phyloP scores from a whole-genome alignment of 352 stramenopile species.

The Globisporangium canariense region DNA sequence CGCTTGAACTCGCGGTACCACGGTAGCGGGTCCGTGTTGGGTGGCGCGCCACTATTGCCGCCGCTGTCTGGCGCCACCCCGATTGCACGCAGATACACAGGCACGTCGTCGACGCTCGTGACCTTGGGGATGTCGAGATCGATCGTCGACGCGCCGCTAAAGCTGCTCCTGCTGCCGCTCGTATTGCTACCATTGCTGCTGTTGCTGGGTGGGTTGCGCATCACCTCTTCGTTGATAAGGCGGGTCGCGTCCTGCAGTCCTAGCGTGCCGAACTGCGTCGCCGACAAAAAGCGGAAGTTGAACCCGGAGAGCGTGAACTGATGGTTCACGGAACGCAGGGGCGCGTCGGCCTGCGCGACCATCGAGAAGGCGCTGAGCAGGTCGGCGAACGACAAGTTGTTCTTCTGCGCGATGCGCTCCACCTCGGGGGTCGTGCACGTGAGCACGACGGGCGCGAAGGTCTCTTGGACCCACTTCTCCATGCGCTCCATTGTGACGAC shows the following conservation, averaged over 20 bases:
- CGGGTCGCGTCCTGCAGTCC: constrained; percentile 47
- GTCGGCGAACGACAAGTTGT: constrained; percentile 68
- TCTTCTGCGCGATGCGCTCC: constrained; percentile 81
- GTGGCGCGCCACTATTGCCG: constrained; percentile 28
- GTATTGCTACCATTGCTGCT: background rate
- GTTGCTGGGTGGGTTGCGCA: constrained; percentile 36
- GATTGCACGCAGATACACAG: constrained; percentile 60
- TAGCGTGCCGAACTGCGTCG: constrained; percentile 48
- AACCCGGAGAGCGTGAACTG: constrained; percentile 59
- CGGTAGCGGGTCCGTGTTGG: constrained; percentile 33
- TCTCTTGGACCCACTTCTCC: constrained; percentile 73
- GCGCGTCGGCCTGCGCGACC: constrained; percentile 58
- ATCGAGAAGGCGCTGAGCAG: constrained; percentile 73
- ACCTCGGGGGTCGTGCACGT: constrained; percentile 72
- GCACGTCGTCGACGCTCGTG: constrained; percentile 54
- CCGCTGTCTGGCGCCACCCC: constrained; percentile 30
- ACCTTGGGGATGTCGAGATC: constrained; percentile 67
- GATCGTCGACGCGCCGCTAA: constrained; percentile 26
- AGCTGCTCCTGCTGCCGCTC: background rate
- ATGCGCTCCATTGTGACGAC: constrained; percentile 41
- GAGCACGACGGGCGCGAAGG: constrained; percentile 77
- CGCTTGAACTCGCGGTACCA: constrained; percentile 82
- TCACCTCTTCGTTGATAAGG: constrained; percentile 62
- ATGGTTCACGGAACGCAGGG: constrained; percentile 73
- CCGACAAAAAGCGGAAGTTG: constrained; percentile 72